phyloP scores from a whole-genome alignment of 164 flowering plant genomes.

The Echeveria elegans region DNA sequence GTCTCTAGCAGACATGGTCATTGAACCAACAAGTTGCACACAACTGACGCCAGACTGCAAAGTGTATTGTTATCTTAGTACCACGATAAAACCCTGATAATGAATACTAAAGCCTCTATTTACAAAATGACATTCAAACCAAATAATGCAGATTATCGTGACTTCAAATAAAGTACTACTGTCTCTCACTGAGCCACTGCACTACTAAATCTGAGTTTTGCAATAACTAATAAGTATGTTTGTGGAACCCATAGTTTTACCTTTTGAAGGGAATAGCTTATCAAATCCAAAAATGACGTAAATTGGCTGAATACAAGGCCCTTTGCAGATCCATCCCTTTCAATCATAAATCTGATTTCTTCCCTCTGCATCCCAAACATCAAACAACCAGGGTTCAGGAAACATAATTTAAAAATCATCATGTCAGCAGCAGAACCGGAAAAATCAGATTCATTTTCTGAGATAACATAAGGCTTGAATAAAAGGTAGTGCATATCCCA shows the following conservation, averaged over 20 bases:
- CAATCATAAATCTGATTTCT: slow-evolving; percentile 86
- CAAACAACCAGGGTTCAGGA: background rate
- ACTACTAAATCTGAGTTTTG: background rate
- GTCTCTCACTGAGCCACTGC: background rate
- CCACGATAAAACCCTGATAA: background rate
- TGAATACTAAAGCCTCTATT: background rate
- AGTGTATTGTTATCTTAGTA: background rate
- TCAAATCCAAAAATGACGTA: slow-evolving; percentile 91
- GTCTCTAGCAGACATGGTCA: slow-evolving; percentile 73
- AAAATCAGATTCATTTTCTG: background rate
- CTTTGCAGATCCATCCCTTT: slow-evolving; percentile 95
- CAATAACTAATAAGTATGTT: background rate
- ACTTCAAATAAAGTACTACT: background rate
- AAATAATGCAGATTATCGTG: too few species aligned
- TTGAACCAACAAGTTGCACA: slow-evolving; percentile 76
- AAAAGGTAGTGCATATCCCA: too few species aligned
- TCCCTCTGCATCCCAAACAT: slow-evolving; percentile 48
- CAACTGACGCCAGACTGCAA: slow-evolving; percentile 77
- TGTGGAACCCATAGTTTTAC: slow-evolving; percentile 22
- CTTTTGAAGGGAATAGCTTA: slow-evolving; percentile 70
- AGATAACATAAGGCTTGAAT: too few species aligned
- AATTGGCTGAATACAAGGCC: slow-evolving; percentile 97
- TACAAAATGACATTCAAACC: too few species aligned
- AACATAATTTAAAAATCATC: background rate
- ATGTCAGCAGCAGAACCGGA: background rate